phyloP scores from a whole-genome alignment of 352 stramenopile genomes.

The Phytopythium cucurbitacearum region DNA sequence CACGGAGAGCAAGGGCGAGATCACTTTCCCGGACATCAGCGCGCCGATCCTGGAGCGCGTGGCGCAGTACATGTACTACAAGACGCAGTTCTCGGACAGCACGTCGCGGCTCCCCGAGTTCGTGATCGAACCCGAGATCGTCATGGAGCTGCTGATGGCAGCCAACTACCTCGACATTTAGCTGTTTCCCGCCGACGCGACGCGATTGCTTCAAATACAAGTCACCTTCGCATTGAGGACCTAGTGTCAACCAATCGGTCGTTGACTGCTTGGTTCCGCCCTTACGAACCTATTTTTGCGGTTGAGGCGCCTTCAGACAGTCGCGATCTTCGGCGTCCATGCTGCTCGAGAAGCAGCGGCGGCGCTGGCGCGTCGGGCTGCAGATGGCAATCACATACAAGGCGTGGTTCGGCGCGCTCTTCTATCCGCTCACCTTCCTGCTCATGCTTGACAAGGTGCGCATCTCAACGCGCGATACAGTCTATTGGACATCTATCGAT shows the following conservation, averaged over 20 bases:
- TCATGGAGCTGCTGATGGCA: constrained; percentile 96
- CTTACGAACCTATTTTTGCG: constrained; percentile 1
- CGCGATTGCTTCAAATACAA: constrained; percentile 2
- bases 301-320: not conserved
- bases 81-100: constrained; percentile 94
- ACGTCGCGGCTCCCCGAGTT: constrained; percentile 96
- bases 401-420: constrained; percentile 44
- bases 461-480: not conserved
- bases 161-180: constrained; percentile 97
- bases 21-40: constrained; percentile 96
- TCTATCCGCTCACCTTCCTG: constrained; percentile 57
- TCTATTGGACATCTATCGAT: not conserved
- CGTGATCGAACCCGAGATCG: constrained; percentile 96
- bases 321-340: constrained; percentile 6
- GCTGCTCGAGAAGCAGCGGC: constrained; percentile 30
- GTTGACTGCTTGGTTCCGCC: too few species aligned
- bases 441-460: constrained; percentile 61
- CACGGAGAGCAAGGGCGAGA: constrained; percentile 92
- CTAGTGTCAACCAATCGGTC: too few species aligned
- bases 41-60: constrained; percentile 96
- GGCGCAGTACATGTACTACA: constrained; percentile 99
- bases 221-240: not conserved
- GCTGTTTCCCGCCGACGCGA: not conserved
- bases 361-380: constrained; percentile 36
- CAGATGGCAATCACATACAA: constrained; percentile 62